Evolutionary conservation across 2,329 filamentous ascomycete species (phyloP).

Genomic region (Colletotrichum gigasporum): DNA sequence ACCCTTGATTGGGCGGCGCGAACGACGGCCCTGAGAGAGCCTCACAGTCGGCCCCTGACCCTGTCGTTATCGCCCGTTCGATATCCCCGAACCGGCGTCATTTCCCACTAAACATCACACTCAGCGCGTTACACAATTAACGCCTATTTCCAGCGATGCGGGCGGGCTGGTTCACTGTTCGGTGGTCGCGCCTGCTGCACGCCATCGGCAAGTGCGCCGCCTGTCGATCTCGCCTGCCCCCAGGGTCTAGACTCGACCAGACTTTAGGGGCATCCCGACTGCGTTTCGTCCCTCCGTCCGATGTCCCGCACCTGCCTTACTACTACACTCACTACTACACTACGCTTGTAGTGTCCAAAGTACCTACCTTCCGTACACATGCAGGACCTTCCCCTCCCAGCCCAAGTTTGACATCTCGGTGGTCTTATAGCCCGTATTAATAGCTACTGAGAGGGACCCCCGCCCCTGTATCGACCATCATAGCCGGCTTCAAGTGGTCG

Average conservation of each 20-base stretch:
- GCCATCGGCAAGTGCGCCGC: slow-evolving; percentile 9
- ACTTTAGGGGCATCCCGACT: not conserved
- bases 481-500: not conserved
- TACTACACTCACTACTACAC: too few species aligned
- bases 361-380: too few species aligned
- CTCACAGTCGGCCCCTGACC: slow-evolving; percentile 18
- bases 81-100: not conserved
- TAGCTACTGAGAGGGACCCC: not conserved
- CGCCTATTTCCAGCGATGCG: slow-evolving; percentile 1
- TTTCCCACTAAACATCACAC: slow-evolving; percentile 13
- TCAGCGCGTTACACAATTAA: slow-evolving; percentile 6
- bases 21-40: slow-evolving; percentile 1
- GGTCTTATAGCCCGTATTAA: slow-evolving; percentile 6
- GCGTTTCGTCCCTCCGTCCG: slow-evolving; percentile 23
- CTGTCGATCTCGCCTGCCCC: slow-evolving; percentile 20
- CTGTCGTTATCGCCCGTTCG: slow-evolving; percentile 6
- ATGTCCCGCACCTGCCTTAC: too few species aligned
- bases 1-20: not conserved
- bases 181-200: too few species aligned
- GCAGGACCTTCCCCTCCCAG: too few species aligned
- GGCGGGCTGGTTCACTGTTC: too few species aligned
- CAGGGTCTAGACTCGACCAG: slow-evolving; percentile 18
- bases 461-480: not conserved
- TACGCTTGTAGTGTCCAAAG: too few species aligned
- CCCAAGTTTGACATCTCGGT: slow-evolving; percentile 5